A percentile compares a stretch with the other conserved stretches of the same genome.
These are phyloP conservation scores for Thalassiosira livingstoniorum DNA, from an alignment of 352 stramenopile species.

Conservation along the genomic window DNA sequence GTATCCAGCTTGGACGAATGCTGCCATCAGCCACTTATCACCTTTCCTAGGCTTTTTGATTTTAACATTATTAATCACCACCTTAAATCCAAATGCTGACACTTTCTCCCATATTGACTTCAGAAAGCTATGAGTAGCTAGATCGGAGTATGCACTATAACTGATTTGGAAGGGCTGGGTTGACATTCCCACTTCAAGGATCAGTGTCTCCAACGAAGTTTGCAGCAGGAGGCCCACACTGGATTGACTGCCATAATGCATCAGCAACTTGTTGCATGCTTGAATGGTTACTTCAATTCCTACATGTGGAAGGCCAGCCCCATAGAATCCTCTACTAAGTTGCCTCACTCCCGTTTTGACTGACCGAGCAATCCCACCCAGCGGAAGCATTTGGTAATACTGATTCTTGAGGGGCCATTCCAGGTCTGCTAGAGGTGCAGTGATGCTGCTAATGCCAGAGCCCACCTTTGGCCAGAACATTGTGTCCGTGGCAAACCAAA, in stretches of 20 bases:
- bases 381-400: slow-evolving; percentile 27
- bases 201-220: background rate
- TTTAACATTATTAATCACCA: slow-evolving; percentile 12
- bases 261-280: slow-evolving; percentile 27
- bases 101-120: slow-evolving; percentile 40
- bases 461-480: slow-evolving; percentile 30
- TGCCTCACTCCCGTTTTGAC: background rate
- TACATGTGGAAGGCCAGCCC: slow-evolving; percentile 12
- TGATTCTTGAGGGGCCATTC: background rate
- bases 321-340: slow-evolving; percentile 30
- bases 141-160: background rate
- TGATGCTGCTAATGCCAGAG: slow-evolving; percentile 20
- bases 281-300: slow-evolving; percentile 17
- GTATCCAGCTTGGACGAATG: background rate
- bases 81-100: slow-evolving; percentile 21
- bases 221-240: slow-evolving; percentile 1
- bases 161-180: slow-evolving; percentile 7
- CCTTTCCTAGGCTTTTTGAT: slow-evolving; percentile 8
- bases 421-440: slow-evolving; percentile 3
- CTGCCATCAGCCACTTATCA: slow-evolving; percentile 37
- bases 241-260: slow-evolving; percentile 27
- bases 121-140: slow-evolving; percentile 28
- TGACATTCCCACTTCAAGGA: slow-evolving; percentile 32
- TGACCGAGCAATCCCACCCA: slow-evolving; percentile 20
- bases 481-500: slow-evolving; percentile 21